Evolutionary conservation across 148 eudicot genomes (phyloP).

Genomic region (Polygonum maritimum): DNA sequence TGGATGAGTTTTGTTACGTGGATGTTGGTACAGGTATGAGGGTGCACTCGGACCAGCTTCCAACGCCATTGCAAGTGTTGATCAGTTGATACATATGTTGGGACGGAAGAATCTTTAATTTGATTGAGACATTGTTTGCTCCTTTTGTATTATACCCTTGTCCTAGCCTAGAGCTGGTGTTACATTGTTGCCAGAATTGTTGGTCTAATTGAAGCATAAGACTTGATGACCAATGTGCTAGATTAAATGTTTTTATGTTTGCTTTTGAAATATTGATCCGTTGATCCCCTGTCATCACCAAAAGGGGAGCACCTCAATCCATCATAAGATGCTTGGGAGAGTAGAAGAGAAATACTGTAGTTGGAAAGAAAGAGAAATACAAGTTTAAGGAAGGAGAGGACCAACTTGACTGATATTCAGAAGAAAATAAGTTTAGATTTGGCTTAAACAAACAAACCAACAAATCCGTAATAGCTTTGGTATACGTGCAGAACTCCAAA

Average conservation of each 20-base stretch:
- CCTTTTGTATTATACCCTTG: background rate
- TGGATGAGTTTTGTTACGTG: background rate
- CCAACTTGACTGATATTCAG: no score
- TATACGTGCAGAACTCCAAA: no score
- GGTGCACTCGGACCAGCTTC: constrained; percentile 89
- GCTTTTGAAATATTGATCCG: no score
- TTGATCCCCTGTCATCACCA: no score
- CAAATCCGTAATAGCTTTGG: no score
- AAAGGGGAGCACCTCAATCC: no score
- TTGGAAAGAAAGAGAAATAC: no score
- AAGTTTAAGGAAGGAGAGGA: no score
- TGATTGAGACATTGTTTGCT: constrained; percentile 10
- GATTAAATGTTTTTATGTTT: background rate
- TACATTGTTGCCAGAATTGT: background rate
- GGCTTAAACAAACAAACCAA: no score
- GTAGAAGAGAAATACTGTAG: no score
- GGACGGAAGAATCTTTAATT: constrained; percentile 49
- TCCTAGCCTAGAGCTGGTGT: background rate
- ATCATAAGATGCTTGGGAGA: no score
- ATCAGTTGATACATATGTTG: constrained; percentile 48
- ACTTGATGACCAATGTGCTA: background rate
- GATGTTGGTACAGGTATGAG: constrained; percentile 48
- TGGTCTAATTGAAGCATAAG: background rate
- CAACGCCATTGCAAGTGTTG: constrained; percentile 67
- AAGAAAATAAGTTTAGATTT: no score